Conservation (phyloP, 495 filamentous ascomycete species). For the Tuber calosporum region DNA sequence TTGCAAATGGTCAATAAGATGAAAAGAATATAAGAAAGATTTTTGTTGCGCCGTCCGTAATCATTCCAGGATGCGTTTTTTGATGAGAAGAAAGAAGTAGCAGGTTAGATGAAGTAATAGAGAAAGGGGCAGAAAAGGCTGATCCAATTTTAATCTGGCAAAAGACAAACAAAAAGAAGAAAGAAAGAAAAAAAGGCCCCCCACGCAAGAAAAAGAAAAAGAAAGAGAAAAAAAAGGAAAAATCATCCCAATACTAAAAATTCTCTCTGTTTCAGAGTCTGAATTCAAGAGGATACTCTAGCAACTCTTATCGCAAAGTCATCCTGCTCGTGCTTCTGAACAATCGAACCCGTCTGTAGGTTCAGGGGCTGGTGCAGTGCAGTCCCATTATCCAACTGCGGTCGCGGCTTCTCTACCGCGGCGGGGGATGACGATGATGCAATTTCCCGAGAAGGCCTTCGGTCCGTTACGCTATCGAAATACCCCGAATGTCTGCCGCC, state of each 20-base stretch:
- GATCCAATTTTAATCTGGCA: slow-evolving; percentile 24
- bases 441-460: slow-evolving; percentile 44
- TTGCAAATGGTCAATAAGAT: slow-evolving; percentile 7
- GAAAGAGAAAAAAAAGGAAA: no score
- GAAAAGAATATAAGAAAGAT: slow-evolving; percentile 5
- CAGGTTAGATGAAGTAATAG: slow-evolving; percentile 15
- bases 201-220: slow-evolving; percentile 21
- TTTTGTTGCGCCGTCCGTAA: not conserved
- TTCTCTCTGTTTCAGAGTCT: not conserved
- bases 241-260: slow-evolving; percentile 11
- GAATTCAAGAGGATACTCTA: slow-evolving; percentile 32
- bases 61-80: slow-evolving; percentile 5
- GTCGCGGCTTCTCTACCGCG: slow-evolving; percentile 45
- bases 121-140: slow-evolving; percentile 21
- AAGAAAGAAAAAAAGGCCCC: slow-evolving; percentile 10
- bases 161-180: slow-evolving; percentile 36
- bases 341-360: slow-evolving; percentile 16
- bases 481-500: slow-evolving; percentile 42
- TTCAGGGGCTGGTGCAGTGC: slow-evolving; percentile 24
- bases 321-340: slow-evolving; percentile 20
- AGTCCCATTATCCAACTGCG: slow-evolving; percentile 43
- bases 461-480: slow-evolving; percentile 47
- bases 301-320: slow-evolving; percentile 39
- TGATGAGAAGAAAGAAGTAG: slow-evolving; percentile 10
- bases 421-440: slow-evolving; percentile 37